Evolutionary conservation across 257 asterid genomes (phyloP), one percentile per base, ranked within the genome.

Genomic region (Ligustrum vulgare): DNA sequence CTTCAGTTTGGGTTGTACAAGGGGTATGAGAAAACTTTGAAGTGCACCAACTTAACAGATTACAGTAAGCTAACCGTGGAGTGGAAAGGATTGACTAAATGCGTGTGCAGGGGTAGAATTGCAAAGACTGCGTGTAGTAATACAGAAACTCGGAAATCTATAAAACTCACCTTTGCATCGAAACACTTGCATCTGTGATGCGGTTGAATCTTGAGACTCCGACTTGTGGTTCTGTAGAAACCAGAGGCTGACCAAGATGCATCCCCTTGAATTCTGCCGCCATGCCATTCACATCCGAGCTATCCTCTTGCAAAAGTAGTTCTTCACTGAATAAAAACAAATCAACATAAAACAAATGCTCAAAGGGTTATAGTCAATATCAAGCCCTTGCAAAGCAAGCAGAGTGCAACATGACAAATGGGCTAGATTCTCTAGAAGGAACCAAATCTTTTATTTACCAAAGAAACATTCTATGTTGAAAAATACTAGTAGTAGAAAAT

Each of bases 231-330:
- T 92, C 98, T 47, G 78, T 67, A 65, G 84, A 72, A 68, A 75
- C 83, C 43, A 74, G 71, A 82, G 87, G 82, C 65, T 88, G 87
- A 80, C 84, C 89, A 79, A 95, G 87, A 80, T 80, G 87, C 91
- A 91, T 77, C 78, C 89, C 92, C 83, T 80, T 87, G 80, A 94
- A 92, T 75, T 93, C 98, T 79, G 81, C 84, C 37, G 89, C 37
- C 84, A 93, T 74, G 87, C 73, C 84, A 83, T 85, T 88, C 79
- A 75, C 63, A 64, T 95, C 98, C 47, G 92, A 84, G 84, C 75
- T 82, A 77, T 95, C 97, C 86, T 93, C 98, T 95, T 95, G 96
- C 86, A 95, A 72, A 80, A 95, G 89, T 79, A 84, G 87, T 84
- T 95, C 99, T 80, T 93, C 99, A 78, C 99, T 95, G 92, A 72